phyloP scores from a whole-genome alignment of 306 rosid genomes.

The Cucumis hystrix region DNA sequence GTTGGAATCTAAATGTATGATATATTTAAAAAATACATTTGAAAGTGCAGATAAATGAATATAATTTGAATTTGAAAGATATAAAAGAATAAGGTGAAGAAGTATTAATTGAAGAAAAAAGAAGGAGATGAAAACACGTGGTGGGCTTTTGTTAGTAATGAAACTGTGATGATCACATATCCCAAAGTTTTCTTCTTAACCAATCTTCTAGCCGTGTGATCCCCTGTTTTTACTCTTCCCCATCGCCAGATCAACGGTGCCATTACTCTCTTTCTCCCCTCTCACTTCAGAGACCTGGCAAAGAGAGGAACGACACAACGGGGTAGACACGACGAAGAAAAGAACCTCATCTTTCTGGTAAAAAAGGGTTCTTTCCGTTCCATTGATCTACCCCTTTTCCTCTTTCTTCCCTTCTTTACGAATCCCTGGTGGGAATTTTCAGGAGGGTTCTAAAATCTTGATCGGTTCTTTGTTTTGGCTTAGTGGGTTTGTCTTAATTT shows the following conservation, averaged over 20 bases:
- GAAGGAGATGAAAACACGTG: neutral
- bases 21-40: too few relatives aligned
- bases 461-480: neutral
- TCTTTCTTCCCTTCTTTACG: constrained; percentile 11
- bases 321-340: neutral
- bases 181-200: neutral
- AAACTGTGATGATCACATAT: constrained; percentile 1
- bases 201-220: neutral
- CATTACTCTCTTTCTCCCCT: neutral
- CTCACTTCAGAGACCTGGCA: neutral
- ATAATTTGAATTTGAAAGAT: neutral
- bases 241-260: constrained; percentile 2
- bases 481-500: constrained; percentile 9
- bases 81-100: neutral
- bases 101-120: neutral
- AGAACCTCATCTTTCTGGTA: neutral
- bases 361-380: neutral
- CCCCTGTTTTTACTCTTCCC: neutral
- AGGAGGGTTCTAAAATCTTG: constrained; percentile 2
- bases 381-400: constrained; percentile 7
- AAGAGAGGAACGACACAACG: neutral
- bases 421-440: neutral
- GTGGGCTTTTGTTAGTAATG: neutral
- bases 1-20: too few relatives aligned
- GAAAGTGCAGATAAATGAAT: too few relatives aligned